phyloP scores from a whole-genome alignment of 176 grass and related monocot species.

The Oryza australiensis region DNA sequence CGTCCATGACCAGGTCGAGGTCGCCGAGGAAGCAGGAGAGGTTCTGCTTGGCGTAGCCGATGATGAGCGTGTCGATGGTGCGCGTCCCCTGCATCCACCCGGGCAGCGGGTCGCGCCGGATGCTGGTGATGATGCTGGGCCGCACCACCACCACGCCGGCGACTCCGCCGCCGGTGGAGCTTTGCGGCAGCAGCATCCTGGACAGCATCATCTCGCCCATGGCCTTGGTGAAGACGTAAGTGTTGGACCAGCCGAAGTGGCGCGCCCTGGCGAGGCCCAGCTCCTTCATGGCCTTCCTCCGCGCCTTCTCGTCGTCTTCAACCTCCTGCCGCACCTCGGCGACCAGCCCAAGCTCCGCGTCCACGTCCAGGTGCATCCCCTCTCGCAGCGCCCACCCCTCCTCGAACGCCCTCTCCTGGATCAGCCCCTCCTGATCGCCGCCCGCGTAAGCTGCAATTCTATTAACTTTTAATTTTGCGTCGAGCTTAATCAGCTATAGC shows the following conservation, averaged over 20 bases:
- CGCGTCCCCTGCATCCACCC: slow-evolving; percentile 86
- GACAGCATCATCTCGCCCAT: slow-evolving; percentile 70
- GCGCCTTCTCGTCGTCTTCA: neutral
- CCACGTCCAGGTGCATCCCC: slow-evolving; percentile 61
- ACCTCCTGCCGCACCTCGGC: slow-evolving; percentile 50
- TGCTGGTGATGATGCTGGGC: slow-evolving; percentile 77
- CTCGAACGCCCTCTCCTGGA: slow-evolving; percentile 61
- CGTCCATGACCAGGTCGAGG: slow-evolving; percentile 56
- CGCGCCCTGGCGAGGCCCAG: slow-evolving; percentile 71
- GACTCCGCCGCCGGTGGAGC: no score
- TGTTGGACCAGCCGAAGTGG: slow-evolving; percentile 81
- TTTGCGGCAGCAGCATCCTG: neutral
- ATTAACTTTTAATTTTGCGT: no score
- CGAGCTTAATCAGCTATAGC: neutral
- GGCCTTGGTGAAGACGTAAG: slow-evolving; percentile 85
- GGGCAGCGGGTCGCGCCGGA: slow-evolving; percentile 57
- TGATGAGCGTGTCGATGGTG: slow-evolving; percentile 79
- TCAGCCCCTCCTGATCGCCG: slow-evolving; percentile 42
- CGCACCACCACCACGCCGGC: slow-evolving; percentile 60
- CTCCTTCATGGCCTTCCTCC: slow-evolving; percentile 74
- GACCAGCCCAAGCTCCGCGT: slow-evolving; percentile 60
- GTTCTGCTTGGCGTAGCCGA: slow-evolving; percentile 71
- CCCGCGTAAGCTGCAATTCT: slow-evolving; percentile 31
- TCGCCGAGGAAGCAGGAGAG: slow-evolving; percentile 70
- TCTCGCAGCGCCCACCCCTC: slow-evolving; percentile 52